These are phyloP conservation scores for Diaporthe eres DNA, from an alignment of 2,329 filamentous ascomycete genomes.

Conservation along the genomic window DNA sequence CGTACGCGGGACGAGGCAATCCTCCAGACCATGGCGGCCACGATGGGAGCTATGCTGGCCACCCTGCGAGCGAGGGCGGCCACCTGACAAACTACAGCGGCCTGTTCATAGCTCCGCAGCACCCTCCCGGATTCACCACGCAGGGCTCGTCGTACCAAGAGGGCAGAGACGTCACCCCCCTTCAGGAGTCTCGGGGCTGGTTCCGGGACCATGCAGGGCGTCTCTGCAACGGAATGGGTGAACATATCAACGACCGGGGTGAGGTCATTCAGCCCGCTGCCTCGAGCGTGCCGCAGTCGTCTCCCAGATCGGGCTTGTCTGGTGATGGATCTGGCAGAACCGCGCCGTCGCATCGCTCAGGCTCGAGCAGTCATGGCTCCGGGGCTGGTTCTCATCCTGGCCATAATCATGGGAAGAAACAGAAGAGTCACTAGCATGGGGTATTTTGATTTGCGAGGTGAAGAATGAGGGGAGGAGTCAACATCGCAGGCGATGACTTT, in stretches of 20 bases:
- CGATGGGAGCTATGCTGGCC: neutral
- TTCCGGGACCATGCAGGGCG: neutral
- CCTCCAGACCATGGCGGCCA: neutral
- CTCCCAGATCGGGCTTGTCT: neutral
- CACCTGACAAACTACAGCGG: neutral
- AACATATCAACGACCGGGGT: neutral
- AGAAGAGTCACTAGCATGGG: neutral
- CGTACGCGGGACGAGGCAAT: neutral
- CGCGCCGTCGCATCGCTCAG: neutral
- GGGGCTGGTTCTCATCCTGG: neutral
- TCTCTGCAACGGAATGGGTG: neutral
- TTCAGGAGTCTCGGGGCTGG: neutral
- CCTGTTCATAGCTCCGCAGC: neutral
- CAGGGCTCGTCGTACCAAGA: neutral
- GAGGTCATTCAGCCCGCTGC: neutral
- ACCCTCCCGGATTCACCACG: conserved; percentile 10
- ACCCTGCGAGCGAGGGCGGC: neutral
- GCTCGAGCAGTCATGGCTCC: neutral
- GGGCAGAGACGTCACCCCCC: neutral
- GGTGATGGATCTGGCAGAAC: neutral
- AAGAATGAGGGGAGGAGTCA: too few species aligned
- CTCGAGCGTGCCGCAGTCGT: neutral
- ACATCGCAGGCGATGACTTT: neutral
- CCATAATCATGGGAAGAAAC: neutral
- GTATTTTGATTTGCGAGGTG: neutral